Evolutionary conservation across 2,329 filamentous ascomycete species (phyloP).

Genomic region (Stenocarpella maydis): DNA sequence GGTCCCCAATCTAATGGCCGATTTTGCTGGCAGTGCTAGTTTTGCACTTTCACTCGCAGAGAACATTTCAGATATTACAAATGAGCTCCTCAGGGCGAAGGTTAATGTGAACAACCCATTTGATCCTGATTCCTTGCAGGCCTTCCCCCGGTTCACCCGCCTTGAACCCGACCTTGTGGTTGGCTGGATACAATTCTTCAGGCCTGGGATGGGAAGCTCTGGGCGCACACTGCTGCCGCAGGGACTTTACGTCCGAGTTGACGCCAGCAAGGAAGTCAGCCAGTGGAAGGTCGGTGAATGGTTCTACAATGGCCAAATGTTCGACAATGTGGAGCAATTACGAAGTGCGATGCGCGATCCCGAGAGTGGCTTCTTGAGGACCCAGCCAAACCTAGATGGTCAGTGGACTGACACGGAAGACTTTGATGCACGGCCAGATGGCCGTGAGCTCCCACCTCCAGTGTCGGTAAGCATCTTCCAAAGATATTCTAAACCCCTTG

Average conservation of each 20-base stretch:
- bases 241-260: conserved; percentile 53
- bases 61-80: conserved; percentile 51
- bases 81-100: conserved; percentile 47
- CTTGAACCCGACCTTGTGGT: conserved; percentile 51
- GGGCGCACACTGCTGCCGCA: conserved; percentile 47
- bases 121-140: conserved; percentile 45
- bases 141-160: conserved; percentile 46
- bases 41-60: conserved; percentile 47
- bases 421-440: conserved; percentile 45
- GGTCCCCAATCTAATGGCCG: conserved; percentile 47
- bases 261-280: conserved; percentile 43
- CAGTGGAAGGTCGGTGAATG: conserved; percentile 39
- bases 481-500: too few relatives aligned
- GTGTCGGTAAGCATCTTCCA: too few relatives aligned
- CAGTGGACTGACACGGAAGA: conserved; percentile 45
- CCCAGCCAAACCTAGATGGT: conserved; percentile 38
- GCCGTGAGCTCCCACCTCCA: conserved; percentile 39
- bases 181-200: conserved; percentile 52
- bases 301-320: conserved; percentile 34
- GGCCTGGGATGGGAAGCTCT: conserved; percentile 49
- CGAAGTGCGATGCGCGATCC: conserved; percentile 20
- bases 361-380: conserved; percentile 22
- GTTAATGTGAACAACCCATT: conserved; percentile 44
- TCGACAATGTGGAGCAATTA: background rate
- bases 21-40: conserved; percentile 44